Conservation (phyloP, 805 yeast species). For the Metschnikowia lochheadii region DNA sequence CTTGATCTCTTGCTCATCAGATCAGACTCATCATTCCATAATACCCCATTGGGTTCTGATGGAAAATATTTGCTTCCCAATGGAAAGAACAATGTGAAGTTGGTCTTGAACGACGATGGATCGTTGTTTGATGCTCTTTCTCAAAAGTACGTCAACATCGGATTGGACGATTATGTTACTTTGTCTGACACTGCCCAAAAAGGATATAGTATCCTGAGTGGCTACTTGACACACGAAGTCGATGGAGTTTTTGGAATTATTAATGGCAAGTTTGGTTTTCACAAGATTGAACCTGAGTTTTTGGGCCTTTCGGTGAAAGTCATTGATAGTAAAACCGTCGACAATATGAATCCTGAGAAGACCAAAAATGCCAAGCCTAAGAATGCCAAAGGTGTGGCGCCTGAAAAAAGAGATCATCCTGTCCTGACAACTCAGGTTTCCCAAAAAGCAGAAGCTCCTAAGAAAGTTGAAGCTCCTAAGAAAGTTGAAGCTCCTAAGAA, state of each 20-base stretch:
- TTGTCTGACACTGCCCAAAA: background rate
- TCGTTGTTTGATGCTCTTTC: background rate
- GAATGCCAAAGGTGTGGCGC: too few species aligned
- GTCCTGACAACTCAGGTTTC: too few species aligned
- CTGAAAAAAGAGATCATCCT: too few species aligned
- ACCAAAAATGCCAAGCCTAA: background rate
- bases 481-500: too few species aligned
- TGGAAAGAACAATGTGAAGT: background rate
- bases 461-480: too few species aligned
- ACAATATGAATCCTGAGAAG: background rate
- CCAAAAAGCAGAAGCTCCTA: too few species aligned
- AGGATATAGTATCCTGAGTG: background rate
- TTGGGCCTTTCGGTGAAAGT: conserved; percentile 8
- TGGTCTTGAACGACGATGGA: background rate
- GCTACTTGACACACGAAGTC: background rate
- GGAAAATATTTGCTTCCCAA: background rate
- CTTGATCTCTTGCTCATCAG: background rate
- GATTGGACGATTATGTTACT: background rate
- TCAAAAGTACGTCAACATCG: background rate
- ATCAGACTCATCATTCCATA: background rate
- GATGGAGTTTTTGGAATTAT: background rate
- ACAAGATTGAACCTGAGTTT: conserved; percentile 1
- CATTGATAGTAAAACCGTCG: background rate
- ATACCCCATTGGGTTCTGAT: background rate
- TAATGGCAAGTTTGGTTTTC: background rate